Conservation (phyloP, 2,329 filamentous ascomycete genomes). For the Blastomyces silverae region DNA sequence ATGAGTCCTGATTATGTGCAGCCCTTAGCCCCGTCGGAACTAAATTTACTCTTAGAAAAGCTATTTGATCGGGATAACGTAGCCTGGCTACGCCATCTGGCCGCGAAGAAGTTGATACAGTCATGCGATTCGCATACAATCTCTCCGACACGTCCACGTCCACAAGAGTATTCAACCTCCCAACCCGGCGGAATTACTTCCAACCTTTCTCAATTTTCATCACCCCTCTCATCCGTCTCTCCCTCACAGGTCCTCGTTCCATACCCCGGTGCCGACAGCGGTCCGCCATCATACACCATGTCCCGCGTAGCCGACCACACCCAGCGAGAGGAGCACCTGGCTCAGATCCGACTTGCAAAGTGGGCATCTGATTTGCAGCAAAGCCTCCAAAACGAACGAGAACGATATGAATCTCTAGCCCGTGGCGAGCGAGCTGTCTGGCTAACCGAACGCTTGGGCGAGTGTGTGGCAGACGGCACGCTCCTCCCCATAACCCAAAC, state of each 20-base stretch:
- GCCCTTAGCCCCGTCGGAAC: slow-evolving; percentile 69
- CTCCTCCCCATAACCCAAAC: slow-evolving; percentile 48
- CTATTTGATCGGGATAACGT: slow-evolving; percentile 73
- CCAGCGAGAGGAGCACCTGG: slow-evolving; percentile 54
- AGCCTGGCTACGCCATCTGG: slow-evolving; percentile 71
- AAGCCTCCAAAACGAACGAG: slow-evolving; percentile 66
- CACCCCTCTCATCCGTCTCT: slow-evolving; percentile 22
- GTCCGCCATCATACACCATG: slow-evolving; percentile 50
- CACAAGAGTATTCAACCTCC: slow-evolving; percentile 22
- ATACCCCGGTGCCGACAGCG: slow-evolving; percentile 24
- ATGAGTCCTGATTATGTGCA: slow-evolving; percentile 90
- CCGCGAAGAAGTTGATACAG: slow-evolving; percentile 71
- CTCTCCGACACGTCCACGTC: slow-evolving; percentile 18
- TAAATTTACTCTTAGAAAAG: slow-evolving; percentile 60
- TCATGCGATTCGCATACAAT: slow-evolving; percentile 49
- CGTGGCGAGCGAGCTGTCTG: slow-evolving; percentile 60
- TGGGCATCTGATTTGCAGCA: slow-evolving; percentile 78
- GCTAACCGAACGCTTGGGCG: slow-evolving; percentile 59
- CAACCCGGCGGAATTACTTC: slow-evolving; percentile 14
- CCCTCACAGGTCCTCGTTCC: slow-evolving; percentile 28
- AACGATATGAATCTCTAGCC: slow-evolving; percentile 58
- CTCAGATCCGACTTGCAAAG: slow-evolving; percentile 65
- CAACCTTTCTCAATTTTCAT: slow-evolving; percentile 25
- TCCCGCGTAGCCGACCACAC: slow-evolving; percentile 55
- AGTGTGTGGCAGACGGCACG: slow-evolving; percentile 60